phyloP scores from a whole-genome alignment of 805 yeast species.

The Scheffersomyces ergatensis region DNA sequence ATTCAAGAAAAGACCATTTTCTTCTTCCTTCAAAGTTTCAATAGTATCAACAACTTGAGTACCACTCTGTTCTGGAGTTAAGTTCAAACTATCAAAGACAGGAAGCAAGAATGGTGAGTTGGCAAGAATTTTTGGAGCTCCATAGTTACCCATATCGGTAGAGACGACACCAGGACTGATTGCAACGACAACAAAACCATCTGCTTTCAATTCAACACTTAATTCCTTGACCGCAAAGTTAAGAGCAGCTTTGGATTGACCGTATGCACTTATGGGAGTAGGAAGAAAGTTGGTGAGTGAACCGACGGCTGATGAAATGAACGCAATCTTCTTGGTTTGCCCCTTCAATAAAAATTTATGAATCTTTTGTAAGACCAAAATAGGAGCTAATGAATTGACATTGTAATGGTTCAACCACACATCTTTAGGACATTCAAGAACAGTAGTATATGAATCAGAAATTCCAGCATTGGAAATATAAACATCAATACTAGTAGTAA shows the following conservation, averaged over 20 bases:
- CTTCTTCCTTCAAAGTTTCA: not conserved
- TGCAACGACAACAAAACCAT: conserved; percentile 17
- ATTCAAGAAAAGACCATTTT: not conserved
- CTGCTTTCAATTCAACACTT: conserved; percentile 18
- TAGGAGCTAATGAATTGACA: not conserved
- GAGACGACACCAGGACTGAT: conserved; percentile 41
- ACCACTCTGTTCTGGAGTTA: conserved; percentile 4
- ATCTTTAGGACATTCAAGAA: not conserved
- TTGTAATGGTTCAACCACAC: not conserved
- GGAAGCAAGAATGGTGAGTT: not conserved
- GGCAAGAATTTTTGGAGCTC: not conserved
- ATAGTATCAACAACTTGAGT: conserved; percentile 48
- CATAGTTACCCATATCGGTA: conserved; percentile 26
- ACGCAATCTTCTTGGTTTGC: not conserved
- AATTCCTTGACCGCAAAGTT: conserved; percentile 25
- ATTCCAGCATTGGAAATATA: conserved; percentile 34
- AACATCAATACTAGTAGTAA: conserved; percentile 29
- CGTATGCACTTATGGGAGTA: conserved; percentile 17
- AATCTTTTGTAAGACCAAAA: not conserved
- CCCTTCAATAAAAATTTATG: not conserved
- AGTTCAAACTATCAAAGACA: not conserved
- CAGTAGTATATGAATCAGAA: not conserved
- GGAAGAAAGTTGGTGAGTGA: not conserved
- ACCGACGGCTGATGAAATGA: not conserved
- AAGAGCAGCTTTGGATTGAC: conserved; percentile 36